Conservation (phyloP, 139 green algal genomes). For the Trebouxia sp. region DNA sequence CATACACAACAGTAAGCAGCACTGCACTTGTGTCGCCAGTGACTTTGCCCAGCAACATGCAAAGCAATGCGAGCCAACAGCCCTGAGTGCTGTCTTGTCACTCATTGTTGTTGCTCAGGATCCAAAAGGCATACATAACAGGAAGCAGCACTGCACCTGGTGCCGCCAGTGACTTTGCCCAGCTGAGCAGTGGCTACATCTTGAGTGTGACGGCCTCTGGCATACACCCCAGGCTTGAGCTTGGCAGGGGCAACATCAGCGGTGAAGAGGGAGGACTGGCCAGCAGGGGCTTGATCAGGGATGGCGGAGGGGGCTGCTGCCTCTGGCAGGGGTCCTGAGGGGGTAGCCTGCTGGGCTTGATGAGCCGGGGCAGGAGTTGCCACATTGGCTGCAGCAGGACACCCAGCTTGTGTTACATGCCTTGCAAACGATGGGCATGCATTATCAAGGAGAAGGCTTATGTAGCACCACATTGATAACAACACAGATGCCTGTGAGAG, state of each 20-base stretch:
- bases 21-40: no score
- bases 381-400: neutral
- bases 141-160: conserved; percentile 19
- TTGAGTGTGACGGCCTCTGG: conserved; percentile 50
- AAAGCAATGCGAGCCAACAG: no score
- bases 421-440: no score
- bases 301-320: conserved; percentile 21
- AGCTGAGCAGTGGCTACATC: conserved; percentile 46
- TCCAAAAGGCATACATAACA: neutral
- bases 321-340: conserved; percentile 9
- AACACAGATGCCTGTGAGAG: neutral
- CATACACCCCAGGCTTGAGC: conserved; percentile 54
- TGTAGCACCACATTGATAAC: no score
- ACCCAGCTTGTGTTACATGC: neutral
- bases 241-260: conserved; percentile 40
- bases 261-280: conserved; percentile 64
- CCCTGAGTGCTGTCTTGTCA: no score
- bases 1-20: no score
- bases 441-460: no score
- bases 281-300: conserved; percentile 36
- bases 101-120: neutral
- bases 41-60: no score
- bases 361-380: neutral
- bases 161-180: conserved; percentile 34
- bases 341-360: neutral